Percentiles rank a stretch among this genome's conserved stretches.
Evolutionary conservation across 2,329 filamentous ascomycete genomes (phyloP).

Genomic region (Botrytis aclada): DNA sequence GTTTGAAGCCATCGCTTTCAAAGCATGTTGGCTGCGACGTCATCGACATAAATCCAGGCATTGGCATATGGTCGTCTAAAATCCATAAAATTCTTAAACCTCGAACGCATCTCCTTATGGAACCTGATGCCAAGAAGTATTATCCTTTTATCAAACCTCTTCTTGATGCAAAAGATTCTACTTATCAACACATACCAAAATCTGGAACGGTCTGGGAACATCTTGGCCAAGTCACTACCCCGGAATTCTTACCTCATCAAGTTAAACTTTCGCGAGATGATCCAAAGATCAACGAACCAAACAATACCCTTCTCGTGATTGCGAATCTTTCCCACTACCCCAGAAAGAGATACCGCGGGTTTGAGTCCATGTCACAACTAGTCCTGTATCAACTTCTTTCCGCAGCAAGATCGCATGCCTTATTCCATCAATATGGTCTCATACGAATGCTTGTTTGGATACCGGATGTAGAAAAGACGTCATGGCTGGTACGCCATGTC

Average conservation of each 20-base stretch:
- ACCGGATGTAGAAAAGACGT: slow-evolving; percentile 55
- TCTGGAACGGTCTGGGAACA: slow-evolving; percentile 60
- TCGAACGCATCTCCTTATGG: slow-evolving; percentile 78
- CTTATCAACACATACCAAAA: slow-evolving; percentile 50
- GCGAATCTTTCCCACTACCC: slow-evolving; percentile 61
- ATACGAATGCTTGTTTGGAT: slow-evolving; percentile 78
- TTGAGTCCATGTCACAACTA: slow-evolving; percentile 56
- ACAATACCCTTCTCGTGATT: slow-evolving; percentile 71
- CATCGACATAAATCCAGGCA: slow-evolving; percentile 81
- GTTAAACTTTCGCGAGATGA: slow-evolving; percentile 36
- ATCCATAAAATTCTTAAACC: slow-evolving; percentile 74
- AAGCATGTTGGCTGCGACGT: slow-evolving; percentile 77
- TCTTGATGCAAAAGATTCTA: slow-evolving; percentile 46
- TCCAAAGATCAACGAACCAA: slow-evolving; percentile 48
- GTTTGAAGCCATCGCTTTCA: slow-evolving; percentile 65
- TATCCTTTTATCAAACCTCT: slow-evolving; percentile 59
- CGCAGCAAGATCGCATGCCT: slow-evolving; percentile 53
- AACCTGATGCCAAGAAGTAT: slow-evolving; percentile 62
- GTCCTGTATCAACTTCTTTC: slow-evolving; percentile 60
- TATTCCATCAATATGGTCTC: slow-evolving; percentile 73
- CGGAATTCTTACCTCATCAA: slow-evolving; percentile 55
- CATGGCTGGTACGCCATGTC: slow-evolving; percentile 59
- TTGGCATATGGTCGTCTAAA: slow-evolving; percentile 73
- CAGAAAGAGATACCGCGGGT: slow-evolving; percentile 48
- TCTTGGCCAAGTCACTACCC: slow-evolving; percentile 52